A percentile compares a stretch with the other conserved stretches of the same genome.
Evolutionary conservation across 2,329 filamentous ascomycete genomes (phyloP).

Genomic region (Trichoderma gracile): DNA sequence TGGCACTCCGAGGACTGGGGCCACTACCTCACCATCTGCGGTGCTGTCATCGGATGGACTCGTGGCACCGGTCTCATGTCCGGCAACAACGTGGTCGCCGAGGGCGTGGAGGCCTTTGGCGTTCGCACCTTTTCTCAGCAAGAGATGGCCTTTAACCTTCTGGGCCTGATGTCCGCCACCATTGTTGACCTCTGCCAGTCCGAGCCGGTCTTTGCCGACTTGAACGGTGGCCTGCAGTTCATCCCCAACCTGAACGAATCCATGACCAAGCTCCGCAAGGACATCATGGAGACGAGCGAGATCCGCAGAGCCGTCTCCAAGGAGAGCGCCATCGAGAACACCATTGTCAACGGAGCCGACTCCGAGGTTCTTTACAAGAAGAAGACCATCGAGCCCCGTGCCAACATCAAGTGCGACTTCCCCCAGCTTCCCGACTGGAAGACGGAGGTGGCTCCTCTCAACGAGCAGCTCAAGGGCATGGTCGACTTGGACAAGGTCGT

Average conservation of each 20-base stretch:
- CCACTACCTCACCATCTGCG: constrained; percentile 96
- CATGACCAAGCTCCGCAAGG: constrained; percentile 90
- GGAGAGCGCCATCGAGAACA: constrained; percentile 95
- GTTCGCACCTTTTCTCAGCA: constrained; percentile 98
- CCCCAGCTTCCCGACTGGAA: constrained; percentile 90
- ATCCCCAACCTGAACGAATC: constrained; percentile 92
- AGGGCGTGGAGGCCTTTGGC: constrained; percentile 93
- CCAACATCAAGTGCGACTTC: constrained; percentile 98
- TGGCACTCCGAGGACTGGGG: constrained; percentile 98
- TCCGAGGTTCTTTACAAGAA: constrained; percentile 94
- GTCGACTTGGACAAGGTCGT: constrained; percentile 98
- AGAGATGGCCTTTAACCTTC: constrained; percentile 98
- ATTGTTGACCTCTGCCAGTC: constrained; percentile 94
- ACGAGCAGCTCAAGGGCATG: constrained; percentile 90
- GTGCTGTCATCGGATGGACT: constrained; percentile 98
- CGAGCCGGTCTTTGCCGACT: constrained; percentile 93
- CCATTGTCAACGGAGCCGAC: constrained; percentile 90
- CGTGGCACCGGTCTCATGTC: constrained; percentile 98
- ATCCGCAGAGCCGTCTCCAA: constrained; percentile 91
- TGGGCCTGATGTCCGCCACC: constrained; percentile 90
- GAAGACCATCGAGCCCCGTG: constrained; percentile 87
- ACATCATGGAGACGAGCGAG: constrained; percentile 93
- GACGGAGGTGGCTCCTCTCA: constrained; percentile 82
- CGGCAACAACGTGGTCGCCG: constrained; percentile 95
- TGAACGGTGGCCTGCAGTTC: constrained; percentile 97